Base-by-base conservation (phyloP, 2,329 filamentous ascomycete species). In the Cercospora berteroae region DNA sequence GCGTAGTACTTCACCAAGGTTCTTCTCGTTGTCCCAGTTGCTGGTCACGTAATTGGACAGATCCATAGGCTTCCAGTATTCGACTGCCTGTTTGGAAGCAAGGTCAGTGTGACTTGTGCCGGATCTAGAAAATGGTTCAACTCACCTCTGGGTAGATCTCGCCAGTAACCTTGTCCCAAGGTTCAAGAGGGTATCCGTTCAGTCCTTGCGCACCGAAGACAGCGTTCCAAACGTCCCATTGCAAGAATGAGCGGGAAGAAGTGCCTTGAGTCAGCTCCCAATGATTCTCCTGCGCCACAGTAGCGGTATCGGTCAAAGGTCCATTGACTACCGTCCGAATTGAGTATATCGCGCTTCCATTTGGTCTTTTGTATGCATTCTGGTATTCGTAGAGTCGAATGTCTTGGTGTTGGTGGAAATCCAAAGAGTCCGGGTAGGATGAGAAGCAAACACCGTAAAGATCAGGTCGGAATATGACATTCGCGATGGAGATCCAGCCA, bases 211-310 rank as follows among this genome's bases (percentile, higher is more conserved):
- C 74, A 7, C 77, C 76, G 25, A 79, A 80, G 1, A 80, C 77
- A 8, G 78, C 76, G 29, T 79, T 76, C 78, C 78, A 80, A 16
- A 78, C 52, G 64, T 80, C 79, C 78, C 78, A 79, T 60, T 80
- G 79, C 18, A 73, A 70, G 16, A 67, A 67, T 1, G 77, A 79
- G 33, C 78, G 77, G 0, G 77, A 74, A 0, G 74, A 71, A 0
- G 78, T 79, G 27, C 78, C 79, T 20, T 76, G 78, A 0, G 77
- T 76, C 1, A 80, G 70, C 56, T 80, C 78, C 78, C 78, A 80
- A 66, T 79, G 78, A 56, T 67, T 67, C 42, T 58, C 57, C 16
- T 63, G 60, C 7, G 60, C 69, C 1, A 65, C 44, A 8, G 61
- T 69, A 0, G 75, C 65, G 10, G 76, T 66, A 31, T 77, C 67